Base-by-base conservation (phyloP, 2,329 filamentous ascomycete species). In the Phyllosticta paracitricarpa region DNA sequence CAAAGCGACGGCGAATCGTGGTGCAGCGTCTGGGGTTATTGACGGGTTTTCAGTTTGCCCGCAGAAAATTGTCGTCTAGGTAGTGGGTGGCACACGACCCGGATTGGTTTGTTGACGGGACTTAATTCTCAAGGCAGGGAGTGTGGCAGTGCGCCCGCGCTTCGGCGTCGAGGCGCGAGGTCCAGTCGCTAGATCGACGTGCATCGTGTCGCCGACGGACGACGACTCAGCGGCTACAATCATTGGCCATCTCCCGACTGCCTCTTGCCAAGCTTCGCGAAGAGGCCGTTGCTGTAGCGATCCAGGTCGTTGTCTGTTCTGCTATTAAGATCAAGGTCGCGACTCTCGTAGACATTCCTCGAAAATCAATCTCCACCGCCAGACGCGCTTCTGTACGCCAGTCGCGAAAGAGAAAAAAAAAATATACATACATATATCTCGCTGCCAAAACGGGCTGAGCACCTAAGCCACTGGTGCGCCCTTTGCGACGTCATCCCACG, bases 301-400 rank as follows among this genome's bases (percentile, higher is more conserved):
- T 48, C 14, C 40, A 48, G 40, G 40, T n/a, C 40, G 40, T 48
- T 48, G 40, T 17, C 40, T 48, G 40, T 17, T 54, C 59, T 62
- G 33, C 62, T 63, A 64, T 58, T 51, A 25, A 48, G 62, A 62
- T 55, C 33, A 64, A 63, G 62, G 65, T 56, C 62, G 62, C 65
- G 66, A 66, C 66, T 65, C 65, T 62, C 19, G 19, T 22, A 22
- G 19, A 22, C 40, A 48, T 48, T 48, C 40, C 40, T 48, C 40
- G 6, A 14, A 17, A 48, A 48, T 48, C 19, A 48, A 48, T 48
- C 40, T 48, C 40, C 14, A 48, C 40, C 40, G 40, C 40, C 17
- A 5, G 14, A n/a, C n/a, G 40, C 40, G 40, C 40, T n/a, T n/a
- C 12, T 48, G 40, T 17, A n/a, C 4, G 12, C 40, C 40, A 48